A percentile compares a stretch with the other conserved stretches of the same genome.
Evolutionary conservation across 345 rosid species (phyloP).

Genomic region (Boechera stricta): DNA sequence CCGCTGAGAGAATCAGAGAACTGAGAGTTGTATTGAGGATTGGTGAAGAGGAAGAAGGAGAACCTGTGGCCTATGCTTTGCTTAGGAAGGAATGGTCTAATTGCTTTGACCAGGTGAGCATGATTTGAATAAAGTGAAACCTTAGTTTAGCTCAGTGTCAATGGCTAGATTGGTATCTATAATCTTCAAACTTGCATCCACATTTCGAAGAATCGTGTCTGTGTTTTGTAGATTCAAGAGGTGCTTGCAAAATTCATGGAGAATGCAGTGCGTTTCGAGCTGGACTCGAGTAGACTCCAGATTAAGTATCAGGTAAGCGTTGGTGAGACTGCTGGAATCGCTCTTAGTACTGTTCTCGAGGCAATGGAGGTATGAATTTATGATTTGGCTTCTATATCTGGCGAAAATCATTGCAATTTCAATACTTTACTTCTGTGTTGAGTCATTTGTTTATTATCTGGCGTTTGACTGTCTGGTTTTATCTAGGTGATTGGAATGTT

Average conservation of each 20-base stretch:
- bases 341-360: conserved; percentile 65
- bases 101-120: conserved; percentile 83
- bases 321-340: conserved; percentile 59
- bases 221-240: conserved; percentile 92
- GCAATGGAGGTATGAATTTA: conserved; percentile 80
- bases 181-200: neutral
- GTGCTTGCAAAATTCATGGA: conserved; percentile 72
- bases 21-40: conserved; percentile 72
- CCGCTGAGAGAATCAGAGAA: conserved; percentile 76
- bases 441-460: conserved; percentile 9
- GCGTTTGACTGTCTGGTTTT: conserved; percentile 15
- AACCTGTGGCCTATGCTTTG: conserved; percentile 74
- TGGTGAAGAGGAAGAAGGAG: conserved; percentile 67
- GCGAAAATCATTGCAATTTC: neutral
- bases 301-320: conserved; percentile 60
- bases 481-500: conserved; percentile 78
- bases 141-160: neutral
- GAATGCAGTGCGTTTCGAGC: conserved; percentile 74
- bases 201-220: conserved; percentile 56
- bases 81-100: conserved; percentile 77
- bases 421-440: neutral
- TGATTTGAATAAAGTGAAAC: conserved; percentile 6
- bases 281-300: conserved; percentile 51
- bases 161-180: neutral
- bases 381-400: conserved; percentile 18